Base-by-base conservation (phyloP, 2,329 filamentous ascomycete genomes). In the Dactylellina haptotyla region DNA sequence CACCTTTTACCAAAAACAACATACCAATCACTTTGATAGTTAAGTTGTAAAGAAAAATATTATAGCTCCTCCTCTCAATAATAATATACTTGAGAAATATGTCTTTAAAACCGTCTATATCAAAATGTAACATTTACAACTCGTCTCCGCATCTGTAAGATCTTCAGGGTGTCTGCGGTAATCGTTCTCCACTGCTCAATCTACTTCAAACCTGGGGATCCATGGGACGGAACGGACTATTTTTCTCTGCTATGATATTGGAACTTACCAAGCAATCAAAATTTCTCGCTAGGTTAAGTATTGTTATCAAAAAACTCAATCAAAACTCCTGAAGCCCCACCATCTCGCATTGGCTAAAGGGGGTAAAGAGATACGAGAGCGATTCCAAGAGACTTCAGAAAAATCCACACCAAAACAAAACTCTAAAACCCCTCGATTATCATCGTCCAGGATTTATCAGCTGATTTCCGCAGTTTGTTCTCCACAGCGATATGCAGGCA, bases 151-250 rank as follows among this genome's bases (percentile, higher is more conserved):
- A 46, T 25, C 16, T 18, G 18, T 46, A 46, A 18, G 43, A 46
- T 46, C 43, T 4, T 18, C 20, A 46, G 14, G 6, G 32, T 34
- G 14, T 14, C 6, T 34, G 32, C 32, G 14, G 14, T 14, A 14
- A n/a, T 43, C 32, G 23, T 28, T 4, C 32, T 14, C 39, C 39
- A 12, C 39, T 8, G 12, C 16, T 45, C 41, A 66, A 66, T 66
- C 32, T 66, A 66, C 39, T 28, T 66, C 28, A 37, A 30, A 66
- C 62, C 37, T 58, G 30, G 48, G 51, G 50, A 58, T 56, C 62
- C 53, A 53, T 58, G 53, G 53, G 43, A 66, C 62, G 50, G 45
- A 25, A 46, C 50, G 50, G 50, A 26, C 20, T 45, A 45, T 54
- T 54, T 56, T 41, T 56, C 26, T 26, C 48, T 18, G 25, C 23